Conservation (phyloP, 2,329 filamentous ascomycete species). For the Aspergillus eucalypticola region DNA sequence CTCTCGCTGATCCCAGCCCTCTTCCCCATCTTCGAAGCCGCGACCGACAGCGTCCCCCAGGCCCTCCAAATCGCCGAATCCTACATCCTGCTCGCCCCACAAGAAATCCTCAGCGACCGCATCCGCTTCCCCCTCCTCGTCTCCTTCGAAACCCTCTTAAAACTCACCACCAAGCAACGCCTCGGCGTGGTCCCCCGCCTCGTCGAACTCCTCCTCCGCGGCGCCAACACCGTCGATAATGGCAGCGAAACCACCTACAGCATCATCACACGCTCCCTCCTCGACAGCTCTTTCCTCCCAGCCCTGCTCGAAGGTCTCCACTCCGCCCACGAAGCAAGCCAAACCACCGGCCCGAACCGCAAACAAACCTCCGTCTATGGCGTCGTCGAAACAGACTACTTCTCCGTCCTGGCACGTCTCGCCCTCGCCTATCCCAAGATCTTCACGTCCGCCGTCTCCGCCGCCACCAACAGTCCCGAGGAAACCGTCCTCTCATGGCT, state of each 20-base stretch:
- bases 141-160: slow-evolving; percentile 43
- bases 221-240: slow-evolving; percentile 64
- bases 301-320: slow-evolving; percentile 67
- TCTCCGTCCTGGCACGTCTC: slow-evolving; percentile 77
- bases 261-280: slow-evolving; percentile 65
- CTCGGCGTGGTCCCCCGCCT: slow-evolving; percentile 47
- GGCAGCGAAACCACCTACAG: slow-evolving; percentile 56
- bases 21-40: slow-evolving; percentile 67
- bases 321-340: slow-evolving; percentile 69
- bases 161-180: slow-evolving; percentile 40
- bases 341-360: slow-evolving; percentile 78
- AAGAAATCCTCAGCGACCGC: slow-evolving; percentile 45
- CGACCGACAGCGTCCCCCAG: slow-evolving; percentile 62
- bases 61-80: slow-evolving; percentile 67
- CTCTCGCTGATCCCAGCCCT: slow-evolving; percentile 62
- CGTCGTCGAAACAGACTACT: slow-evolving; percentile 80
- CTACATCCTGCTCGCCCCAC: slow-evolving; percentile 67
- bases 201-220: slow-evolving; percentile 65
- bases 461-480: slow-evolving; percentile 35
- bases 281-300: slow-evolving; percentile 63
- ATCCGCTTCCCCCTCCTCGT: slow-evolving; percentile 39
- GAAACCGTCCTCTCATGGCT: slow-evolving; percentile 46
- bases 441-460: slow-evolving; percentile 58
- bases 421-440: slow-evolving; percentile 69
- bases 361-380: slow-evolving; percentile 69